Conservation (phyloP, 2,329 filamentous ascomycete genomes). For the Xylaria sp. region DNA sequence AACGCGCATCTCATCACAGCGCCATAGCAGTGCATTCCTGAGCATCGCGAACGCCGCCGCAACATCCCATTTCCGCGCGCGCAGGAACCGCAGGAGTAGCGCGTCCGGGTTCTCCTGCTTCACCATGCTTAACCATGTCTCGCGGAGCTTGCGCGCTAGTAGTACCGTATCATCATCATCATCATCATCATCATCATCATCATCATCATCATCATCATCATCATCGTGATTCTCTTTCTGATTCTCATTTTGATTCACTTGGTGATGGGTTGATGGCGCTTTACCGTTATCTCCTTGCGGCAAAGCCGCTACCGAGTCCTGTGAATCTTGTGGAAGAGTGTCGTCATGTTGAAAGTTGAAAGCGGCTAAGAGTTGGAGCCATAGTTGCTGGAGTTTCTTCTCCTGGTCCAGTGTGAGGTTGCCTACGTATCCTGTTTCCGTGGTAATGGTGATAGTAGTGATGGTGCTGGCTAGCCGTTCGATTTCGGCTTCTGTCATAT, state of each 20-base stretch:
- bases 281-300: not conserved
- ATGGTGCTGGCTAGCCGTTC: too few relatives aligned
- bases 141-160: slow-evolving; percentile 56
- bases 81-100: slow-evolving; percentile 76
- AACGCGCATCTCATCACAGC: slow-evolving; percentile 79
- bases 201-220: too few relatives aligned
- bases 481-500: too few relatives aligned
- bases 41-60: slow-evolving; percentile 90
- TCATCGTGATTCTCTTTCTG: too few relatives aligned
- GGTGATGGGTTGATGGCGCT: slow-evolving; percentile 14
- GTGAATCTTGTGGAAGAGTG: slow-evolving; percentile 11
- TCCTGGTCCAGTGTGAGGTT: slow-evolving; percentile 86
- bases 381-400: slow-evolving; percentile 81
- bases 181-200: too few relatives aligned
- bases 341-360: slow-evolving; percentile 60
- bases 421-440: slow-evolving; percentile 52
- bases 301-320: slow-evolving; percentile 4
- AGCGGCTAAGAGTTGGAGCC: slow-evolving; percentile 73
- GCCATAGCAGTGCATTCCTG: slow-evolving; percentile 89
- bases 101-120: slow-evolving; percentile 93
- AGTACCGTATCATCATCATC: too few relatives aligned
- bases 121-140: slow-evolving; percentile 82
- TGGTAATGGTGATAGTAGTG: too few relatives aligned
- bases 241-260: slow-evolving; percentile 21
- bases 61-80: slow-evolving; percentile 90